Evolutionary conservation across 2,329 filamentous ascomycete species (phyloP).

Genomic region (Nemania bipapillata): DNA sequence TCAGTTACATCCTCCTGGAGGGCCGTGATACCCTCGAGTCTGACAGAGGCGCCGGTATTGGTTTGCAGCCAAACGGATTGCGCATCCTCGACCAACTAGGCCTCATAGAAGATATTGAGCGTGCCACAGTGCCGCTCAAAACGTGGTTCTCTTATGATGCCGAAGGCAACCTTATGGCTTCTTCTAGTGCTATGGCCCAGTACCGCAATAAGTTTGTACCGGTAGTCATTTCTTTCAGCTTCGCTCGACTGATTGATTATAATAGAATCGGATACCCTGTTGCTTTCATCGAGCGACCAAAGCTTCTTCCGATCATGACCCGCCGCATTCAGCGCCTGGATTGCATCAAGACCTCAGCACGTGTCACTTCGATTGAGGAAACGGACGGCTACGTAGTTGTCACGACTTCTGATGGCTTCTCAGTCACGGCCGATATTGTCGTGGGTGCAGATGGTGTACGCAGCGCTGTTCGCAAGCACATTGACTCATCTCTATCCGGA

Average conservation of each 20-base stretch:
- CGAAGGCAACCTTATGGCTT: not conserved
- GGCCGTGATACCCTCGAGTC: constrained; percentile 51
- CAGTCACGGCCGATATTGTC: constrained; percentile 32
- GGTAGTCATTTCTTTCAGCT: constrained; percentile 27
- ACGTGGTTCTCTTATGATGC: constrained; percentile 13
- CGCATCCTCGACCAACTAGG: constrained; percentile 59
- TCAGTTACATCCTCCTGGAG: constrained; percentile 60
- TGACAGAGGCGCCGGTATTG: constrained; percentile 56
- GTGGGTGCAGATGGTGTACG: constrained; percentile 39
- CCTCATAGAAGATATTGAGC: constrained; percentile 48
- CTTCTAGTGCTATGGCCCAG: constrained; percentile 1
- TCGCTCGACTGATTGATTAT: constrained; percentile 5
- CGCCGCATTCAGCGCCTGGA: constrained; percentile 14
- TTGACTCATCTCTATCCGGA: constrained; percentile 1
- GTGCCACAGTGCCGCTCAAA: constrained; percentile 18
- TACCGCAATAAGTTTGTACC: constrained; percentile 16
- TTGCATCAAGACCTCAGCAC: constrained; percentile 28
- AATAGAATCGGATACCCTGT: constrained; percentile 35
- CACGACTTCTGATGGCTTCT: constrained; percentile 16
- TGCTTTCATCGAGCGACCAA: constrained; percentile 40
- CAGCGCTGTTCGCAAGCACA: constrained; percentile 29
- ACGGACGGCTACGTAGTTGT: constrained; percentile 22
- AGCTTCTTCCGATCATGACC: constrained; percentile 32
- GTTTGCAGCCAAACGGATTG: constrained; percentile 51
- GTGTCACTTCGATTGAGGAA: constrained; percentile 22